Base-by-base conservation (phyloP, 2,329 filamentous ascomycete species). In the Aureobasidium vineae region DNA sequence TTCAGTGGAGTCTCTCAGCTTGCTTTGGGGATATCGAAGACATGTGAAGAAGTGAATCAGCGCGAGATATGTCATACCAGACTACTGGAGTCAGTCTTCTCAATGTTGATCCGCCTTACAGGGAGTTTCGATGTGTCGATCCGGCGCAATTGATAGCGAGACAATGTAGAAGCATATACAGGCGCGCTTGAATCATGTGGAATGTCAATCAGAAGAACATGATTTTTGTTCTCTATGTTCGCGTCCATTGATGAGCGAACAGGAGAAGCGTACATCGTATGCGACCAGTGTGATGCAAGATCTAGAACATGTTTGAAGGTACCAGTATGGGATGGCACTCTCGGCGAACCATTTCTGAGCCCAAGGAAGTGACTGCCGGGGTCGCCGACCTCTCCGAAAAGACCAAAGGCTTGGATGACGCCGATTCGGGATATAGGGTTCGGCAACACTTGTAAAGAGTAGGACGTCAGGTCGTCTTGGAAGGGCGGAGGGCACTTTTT, bases 251-350 rank as follows among this genome's bases (percentile, higher is more conserved):
- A 33, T 28, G 23, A 4, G 19, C 11, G 36, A 16, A 31, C 15
- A 43, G 21, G 38, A 43, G 40, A 57, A 59, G 38, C 23, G 33
- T 38, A n/a, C n/a, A 5, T 6, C 16, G 54, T 31, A 45, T 33
- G 8, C 23, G 26, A 23, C 54, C n/a, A 45, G 3, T 2, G 40
- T 59, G 54, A 59, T 40, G 54, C 38, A 59, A n/a, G n/a, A 38
- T 59, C 19, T 31, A 21, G 54, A 45, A 59, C 54, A 59, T 59
- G 54, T 59, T 59, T 45, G 54, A 45, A 59, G 54, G 54, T 45
- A 33, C 26, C 40, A 23, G 19, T 19, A 16, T 31, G 31, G 21
- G 53, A 28, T 31, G 16, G 26, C 54, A 31, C 23, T 13, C 26
- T 45, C 40, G 19, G 26, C 38, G 40, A 13, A 45, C 54, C 11